Evolutionary conservation across 2,329 filamentous ascomycete species (phyloP).

Genomic region (Beauveria scarabaeidicola): DNA sequence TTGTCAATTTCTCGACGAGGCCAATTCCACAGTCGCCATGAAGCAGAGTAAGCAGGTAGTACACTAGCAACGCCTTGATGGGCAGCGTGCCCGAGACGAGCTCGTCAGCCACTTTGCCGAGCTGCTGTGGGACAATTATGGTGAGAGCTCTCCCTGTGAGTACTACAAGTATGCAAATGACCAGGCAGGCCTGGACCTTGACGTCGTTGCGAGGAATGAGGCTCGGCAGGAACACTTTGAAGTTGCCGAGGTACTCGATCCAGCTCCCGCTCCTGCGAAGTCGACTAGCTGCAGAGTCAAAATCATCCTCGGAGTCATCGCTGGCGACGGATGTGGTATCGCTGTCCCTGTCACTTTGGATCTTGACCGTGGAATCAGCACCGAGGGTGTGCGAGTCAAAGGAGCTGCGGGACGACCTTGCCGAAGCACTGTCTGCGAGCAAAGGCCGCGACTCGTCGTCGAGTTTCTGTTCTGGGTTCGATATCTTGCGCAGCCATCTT

Average conservation of each 20-base stretch:
- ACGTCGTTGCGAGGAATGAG: background rate
- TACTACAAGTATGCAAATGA: background rate
- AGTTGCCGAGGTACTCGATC: background rate
- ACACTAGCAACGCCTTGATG: background rate
- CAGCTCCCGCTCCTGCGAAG: background rate
- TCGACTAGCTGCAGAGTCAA: background rate
- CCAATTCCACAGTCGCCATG: background rate
- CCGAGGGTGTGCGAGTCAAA: background rate
- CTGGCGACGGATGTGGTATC: background rate
- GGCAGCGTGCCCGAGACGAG: background rate
- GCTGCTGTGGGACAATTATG: background rate
- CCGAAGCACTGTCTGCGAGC: background rate
- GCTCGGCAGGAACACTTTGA: background rate
- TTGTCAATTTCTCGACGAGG: conserved; percentile 19
- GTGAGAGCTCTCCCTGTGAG: background rate
- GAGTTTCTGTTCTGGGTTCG: background rate
- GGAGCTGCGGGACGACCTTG: background rate
- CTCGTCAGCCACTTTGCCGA: background rate
- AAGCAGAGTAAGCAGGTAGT: background rate
- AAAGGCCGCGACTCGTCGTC: background rate
- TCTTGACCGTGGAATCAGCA: background rate
- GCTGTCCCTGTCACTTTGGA: background rate
- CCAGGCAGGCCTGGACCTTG: conserved; percentile 1
- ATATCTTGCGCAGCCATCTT: background rate
- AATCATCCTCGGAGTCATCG: background rate